phyloP scores from a whole-genome alignment of 805 yeast species.

The Ogataea glucozyma region DNA sequence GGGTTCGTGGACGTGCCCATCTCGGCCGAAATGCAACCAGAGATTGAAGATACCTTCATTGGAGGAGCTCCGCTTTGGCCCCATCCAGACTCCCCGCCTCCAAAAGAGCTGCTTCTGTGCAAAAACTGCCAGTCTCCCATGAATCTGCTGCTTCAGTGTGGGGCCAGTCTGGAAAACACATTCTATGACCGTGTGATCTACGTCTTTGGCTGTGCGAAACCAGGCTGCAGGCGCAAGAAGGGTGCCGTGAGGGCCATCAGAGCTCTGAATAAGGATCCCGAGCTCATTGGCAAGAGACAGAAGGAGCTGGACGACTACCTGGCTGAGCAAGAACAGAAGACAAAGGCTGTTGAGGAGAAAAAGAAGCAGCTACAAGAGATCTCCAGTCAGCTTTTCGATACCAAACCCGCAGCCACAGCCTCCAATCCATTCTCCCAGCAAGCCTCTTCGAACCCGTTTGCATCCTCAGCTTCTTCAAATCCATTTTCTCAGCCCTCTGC shows the following conservation, averaged over 20 bases:
- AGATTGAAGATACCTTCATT: constrained; percentile 68
- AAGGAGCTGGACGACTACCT: constrained; percentile 42
- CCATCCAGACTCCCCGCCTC: constrained; percentile 58
- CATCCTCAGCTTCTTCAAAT: constrained; percentile 10
- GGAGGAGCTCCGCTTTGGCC: constrained; percentile 84
- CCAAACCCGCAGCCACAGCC: constrained; percentile 13
- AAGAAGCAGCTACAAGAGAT: constrained; percentile 42
- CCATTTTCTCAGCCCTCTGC: constrained; percentile 28
- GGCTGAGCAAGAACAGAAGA: constrained; percentile 43
- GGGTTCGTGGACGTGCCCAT: constrained; percentile 70
- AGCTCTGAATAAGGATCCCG: constrained; percentile 66
- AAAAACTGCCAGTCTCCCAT: constrained; percentile 60
- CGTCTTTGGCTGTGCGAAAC: constrained; percentile 69
- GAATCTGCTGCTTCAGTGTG: constrained; percentile 76
- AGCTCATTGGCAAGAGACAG: constrained; percentile 42
- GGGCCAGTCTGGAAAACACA: constrained; percentile 71
- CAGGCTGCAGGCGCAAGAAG: constrained; percentile 62
- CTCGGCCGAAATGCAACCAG: constrained; percentile 46
- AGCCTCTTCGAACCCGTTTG: constrained; percentile 23
- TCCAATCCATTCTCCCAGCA: constrained; percentile 32
- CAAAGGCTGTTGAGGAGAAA: constrained; percentile 43
- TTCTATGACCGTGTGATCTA: constrained; percentile 81
- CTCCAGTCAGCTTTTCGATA: constrained; percentile 45
- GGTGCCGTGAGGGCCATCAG: constrained; percentile 78
- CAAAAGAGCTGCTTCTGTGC: constrained; percentile 56